Evolutionary conservation across 2,329 filamentous ascomycete genomes (phyloP), one percentile per base, ranked within the genome.

Genomic region (Drechslerella coelobrocha): DNA sequence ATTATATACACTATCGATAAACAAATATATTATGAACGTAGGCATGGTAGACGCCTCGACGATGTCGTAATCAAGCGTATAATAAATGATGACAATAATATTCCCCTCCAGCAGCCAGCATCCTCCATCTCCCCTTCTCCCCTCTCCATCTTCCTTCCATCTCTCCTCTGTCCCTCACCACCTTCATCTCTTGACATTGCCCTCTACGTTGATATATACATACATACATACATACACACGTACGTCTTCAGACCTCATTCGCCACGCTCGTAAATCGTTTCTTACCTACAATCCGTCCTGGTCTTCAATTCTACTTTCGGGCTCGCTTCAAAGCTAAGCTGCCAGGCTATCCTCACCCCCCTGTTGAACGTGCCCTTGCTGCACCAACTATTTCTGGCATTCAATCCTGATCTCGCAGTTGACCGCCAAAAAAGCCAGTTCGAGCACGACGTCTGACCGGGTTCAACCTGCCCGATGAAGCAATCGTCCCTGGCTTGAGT

Each of bases 301-400:
- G 29, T 4, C 14, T 45, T 23, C 4, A 14, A 21, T 19, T 19
- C 14, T 23, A 14, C 14, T 45, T 61, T 66, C 24, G 43, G 56
- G 43, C 29, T 68, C 56, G 48, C 53, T 61, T 68, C 37, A 31
- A 31, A 45, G 41, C 41, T 45, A n/a, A 14, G 12, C 34, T 39
- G 34, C 41, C 17, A 9, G 41, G n/a, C 12, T 31, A 31, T 12
- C 29, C 27, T 26, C 47, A 31, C 19, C 52, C 19, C 61, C 61
- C 55, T 60, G 48, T 26, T 54, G 50, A 69, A 55, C 51, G 55
- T 56, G 63, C 63, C 61, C 26, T 50, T 41, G 41, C 17, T 34
- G 26, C 21, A 45, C 54, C 54, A 54, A 52, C 56, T 59, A 61
- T 69, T 68, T 56, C 57, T 61, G 65, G 65, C 37, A 39, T 50